Conservation (phyloP, 139 green algal species). For the Chlorella sorokiniana region DNA sequence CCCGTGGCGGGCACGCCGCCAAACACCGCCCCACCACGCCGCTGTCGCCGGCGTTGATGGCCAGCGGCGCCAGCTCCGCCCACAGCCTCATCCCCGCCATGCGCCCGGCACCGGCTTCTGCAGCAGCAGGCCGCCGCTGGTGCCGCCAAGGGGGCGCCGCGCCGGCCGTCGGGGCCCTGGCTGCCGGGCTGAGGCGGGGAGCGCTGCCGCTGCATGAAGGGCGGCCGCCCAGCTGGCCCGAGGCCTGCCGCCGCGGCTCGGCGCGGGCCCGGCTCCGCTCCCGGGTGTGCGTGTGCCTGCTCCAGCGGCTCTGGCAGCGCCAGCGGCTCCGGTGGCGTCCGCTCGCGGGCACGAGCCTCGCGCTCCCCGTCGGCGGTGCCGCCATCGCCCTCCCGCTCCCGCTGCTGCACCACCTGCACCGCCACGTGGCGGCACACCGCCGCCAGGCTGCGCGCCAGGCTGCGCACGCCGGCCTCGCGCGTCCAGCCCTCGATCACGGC, state of each 20-base stretch:
- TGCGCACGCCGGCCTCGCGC: conserved; percentile 94
- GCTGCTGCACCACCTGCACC: conserved; percentile 63
- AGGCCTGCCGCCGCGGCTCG: neutral
- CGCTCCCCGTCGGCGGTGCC: neutral
- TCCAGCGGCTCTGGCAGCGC: neutral
- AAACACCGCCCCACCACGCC: neutral
- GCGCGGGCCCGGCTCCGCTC: neutral
- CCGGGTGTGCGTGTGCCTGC: too few species aligned
- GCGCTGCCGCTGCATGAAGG: neutral
- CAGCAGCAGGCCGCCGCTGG: neutral
- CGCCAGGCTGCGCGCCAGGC: conserved; percentile 93
- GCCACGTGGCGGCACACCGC: conserved; percentile 95
- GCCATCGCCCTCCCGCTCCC: neutral
- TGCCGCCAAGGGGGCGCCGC: neutral
- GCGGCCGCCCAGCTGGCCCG: neutral
- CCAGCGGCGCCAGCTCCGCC: conserved; percentile 7
- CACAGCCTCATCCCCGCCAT: neutral
- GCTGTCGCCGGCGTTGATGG: neutral
- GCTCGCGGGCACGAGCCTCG: neutral
- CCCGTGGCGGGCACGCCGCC: neutral
- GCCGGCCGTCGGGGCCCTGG: neutral
- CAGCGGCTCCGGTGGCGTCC: neutral
- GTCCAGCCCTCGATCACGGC: conserved; percentile 87
- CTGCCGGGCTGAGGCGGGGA: neutral
- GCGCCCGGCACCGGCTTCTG: neutral